Percentiles rank a stretch among this genome's conserved stretches.
These are phyloP conservation scores for Glebionis coronaria DNA, from an alignment of 129 eudicot species.

Conservation along the genomic window DNA sequence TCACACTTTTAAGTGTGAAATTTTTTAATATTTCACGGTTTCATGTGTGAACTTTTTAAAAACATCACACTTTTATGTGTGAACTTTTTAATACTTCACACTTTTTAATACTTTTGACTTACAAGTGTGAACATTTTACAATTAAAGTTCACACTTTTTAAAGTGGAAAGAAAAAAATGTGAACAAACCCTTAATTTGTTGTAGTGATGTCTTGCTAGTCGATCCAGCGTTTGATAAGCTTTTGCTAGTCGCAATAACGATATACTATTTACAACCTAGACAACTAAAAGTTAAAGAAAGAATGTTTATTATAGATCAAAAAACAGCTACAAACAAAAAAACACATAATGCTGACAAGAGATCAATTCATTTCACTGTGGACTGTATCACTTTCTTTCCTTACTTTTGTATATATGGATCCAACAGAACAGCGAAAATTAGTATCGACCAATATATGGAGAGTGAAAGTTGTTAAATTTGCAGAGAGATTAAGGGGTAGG, in stretches of 20 bases:
- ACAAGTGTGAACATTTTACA: too few species aligned
- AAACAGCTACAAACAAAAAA: not conserved
- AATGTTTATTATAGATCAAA: not conserved
- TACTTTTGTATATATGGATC: not conserved
- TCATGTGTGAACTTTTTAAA: too few species aligned
- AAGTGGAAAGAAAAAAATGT: too few species aligned
- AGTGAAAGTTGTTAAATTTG: not conserved
- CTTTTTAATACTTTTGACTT: too few species aligned
- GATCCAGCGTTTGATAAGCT: too few species aligned
- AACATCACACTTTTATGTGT: too few species aligned
- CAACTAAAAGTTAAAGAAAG: not conserved
- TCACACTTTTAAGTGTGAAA: too few species aligned
- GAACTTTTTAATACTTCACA: too few species aligned
- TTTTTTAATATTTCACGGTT: too few species aligned
- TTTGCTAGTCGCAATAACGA: not conserved
- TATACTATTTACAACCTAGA: not conserved
- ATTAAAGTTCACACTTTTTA: too few species aligned
- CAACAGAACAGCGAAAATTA: not conserved
- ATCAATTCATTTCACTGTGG: not conserved
- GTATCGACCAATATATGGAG: not conserved
- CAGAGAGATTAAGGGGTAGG: constrained; percentile 2
- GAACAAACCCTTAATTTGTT: too few species aligned
- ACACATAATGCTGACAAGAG: not conserved
- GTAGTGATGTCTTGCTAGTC: too few species aligned
- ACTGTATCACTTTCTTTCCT: not conserved